Evolutionary conservation across 306 rosid species (phyloP), one percentile per base, ranked within the genome.

Genomic region (Cucurbita ficifolia): DNA sequence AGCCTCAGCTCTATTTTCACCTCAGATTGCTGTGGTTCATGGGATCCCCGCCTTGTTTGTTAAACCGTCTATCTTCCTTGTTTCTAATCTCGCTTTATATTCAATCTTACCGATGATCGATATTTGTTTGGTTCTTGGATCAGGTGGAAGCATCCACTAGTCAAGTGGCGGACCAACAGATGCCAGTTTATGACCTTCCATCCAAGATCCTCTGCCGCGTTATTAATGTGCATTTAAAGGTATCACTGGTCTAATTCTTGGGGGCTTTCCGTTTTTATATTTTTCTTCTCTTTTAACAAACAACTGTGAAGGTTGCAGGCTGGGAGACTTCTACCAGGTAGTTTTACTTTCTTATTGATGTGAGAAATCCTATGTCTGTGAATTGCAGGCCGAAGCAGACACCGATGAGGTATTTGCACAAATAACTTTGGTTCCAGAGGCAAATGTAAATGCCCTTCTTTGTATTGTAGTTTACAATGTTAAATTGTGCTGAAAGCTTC

Each of bases 351-450:
- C 58, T 5, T 10, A 70, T 48, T 60, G 53, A 78, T 14, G 64
- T 62, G 4, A 72, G 75, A 22, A 18, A 2, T 24, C 74, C 17
- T 8, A 50, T 76, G 22, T 36, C 10, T n/a, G 35, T 60, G 18
- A 42, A n/a, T 54, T 83, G 53, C 76, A 94, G 99, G 99, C 99
- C 62, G 99, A 91, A 80, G 86, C 96, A 0, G 99, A 94, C 48
- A 89, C 99, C 0, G 99, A 94, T 70, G 99, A 94, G 86, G 99
- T 94, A 16, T 94, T 86, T 85, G 99, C 97, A n/a, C 97, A 91
- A 69, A 79, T 94, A 35, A 91, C 88, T 38, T 77, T 94, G 73
- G 74, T 91, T 69, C 99, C 97, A 0, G 95, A 86, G 64, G 52
- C 70, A 13, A 83, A 82, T 70, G 99, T 89, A 75, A 82, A 89